These are phyloP conservation scores for Vickermania ingenoplastis DNA, from an alignment of 208 protist genomes.

Conservation along the genomic window DNA sequence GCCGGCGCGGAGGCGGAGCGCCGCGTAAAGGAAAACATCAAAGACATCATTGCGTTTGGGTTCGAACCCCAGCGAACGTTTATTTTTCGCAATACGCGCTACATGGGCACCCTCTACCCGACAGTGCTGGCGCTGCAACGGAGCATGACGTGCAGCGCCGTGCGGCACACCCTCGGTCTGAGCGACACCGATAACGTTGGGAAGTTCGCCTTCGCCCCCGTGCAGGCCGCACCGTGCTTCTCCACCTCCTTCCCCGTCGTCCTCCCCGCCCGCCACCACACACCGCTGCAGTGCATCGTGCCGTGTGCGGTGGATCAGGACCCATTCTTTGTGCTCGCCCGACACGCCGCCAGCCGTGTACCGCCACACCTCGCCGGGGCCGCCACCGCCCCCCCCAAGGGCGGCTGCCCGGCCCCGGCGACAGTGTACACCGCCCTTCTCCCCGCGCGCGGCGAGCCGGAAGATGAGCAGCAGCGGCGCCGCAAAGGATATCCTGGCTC, in stretches of 20 bases:
- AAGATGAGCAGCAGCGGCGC: slow-evolving; percentile 97
- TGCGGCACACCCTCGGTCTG: slow-evolving; percentile 93
- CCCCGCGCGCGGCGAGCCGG: slow-evolving; percentile 85
- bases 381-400: too few species aligned
- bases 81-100: slow-evolving; percentile 98
- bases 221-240: slow-evolving; percentile 97
- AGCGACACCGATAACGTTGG: slow-evolving; percentile 88
- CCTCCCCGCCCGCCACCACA: slow-evolving; percentile 29
- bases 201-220: slow-evolving; percentile 94
- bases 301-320: slow-evolving; percentile 96
- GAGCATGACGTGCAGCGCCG: slow-evolving; percentile 84
- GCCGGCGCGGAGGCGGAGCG: slow-evolving; percentile 60
- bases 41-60: slow-evolving; percentile 99
- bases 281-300: slow-evolving; percentile 93
- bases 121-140: slow-evolving; percentile 93
- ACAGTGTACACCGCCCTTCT: slow-evolving; percentile 98
- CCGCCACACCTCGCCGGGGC: slow-evolving; percentile 79
- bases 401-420: too few species aligned
- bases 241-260: slow-evolving; percentile 90
- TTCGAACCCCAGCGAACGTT: slow-evolving; percentile 98
- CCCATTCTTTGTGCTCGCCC: slow-evolving; percentile 98
- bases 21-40: slow-evolving; percentile 93
- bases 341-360: slow-evolving; percentile 91
- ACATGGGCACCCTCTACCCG: slow-evolving; percentile 95
- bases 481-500: slow-evolving; percentile 89